Base-by-base conservation (phyloP, 768 basidiomycete genomes). In the Lactarius quietus region DNA sequence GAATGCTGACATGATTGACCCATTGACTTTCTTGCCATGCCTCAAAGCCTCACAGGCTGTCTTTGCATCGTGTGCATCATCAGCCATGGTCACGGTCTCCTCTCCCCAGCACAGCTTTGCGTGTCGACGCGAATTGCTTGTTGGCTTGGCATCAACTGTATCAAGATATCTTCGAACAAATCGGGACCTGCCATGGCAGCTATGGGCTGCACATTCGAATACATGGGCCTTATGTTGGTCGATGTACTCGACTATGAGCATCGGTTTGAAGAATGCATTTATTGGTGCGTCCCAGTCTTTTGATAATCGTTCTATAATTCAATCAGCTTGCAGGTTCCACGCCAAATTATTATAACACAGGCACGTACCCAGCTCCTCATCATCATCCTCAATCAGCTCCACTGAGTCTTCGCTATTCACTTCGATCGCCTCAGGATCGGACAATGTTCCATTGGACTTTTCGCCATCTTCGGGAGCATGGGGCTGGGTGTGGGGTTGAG, bases 91-190 rank as follows among this genome's bases (percentile, higher is more conserved):
- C 20, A 63, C 1, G 0, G 29, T 36, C 9, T 55, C 55, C 10
- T 33, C 41, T 2, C 62, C 62, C 62, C 62, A 63, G 38, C 62
- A 63, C 18, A 10, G 3, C 18, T 35, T 55, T 1, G 35, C 55
- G 41, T 63, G 62, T 31, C 35, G 38, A 6, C 33, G 9, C 62
- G 57, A 43, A 38, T 63, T 63, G 8, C 62, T 56, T 18, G 54
- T 63, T 7, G 70, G 74, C 12, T 10, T 57, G 14, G 54, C 10
- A 12, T 38, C 36, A 8, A 4, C 36, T 10, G 6, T 38, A 10
- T 38, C 36, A 38, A 38, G 36, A 10, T 6, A 38, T 14, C 10
- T 4, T 14, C 12, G 36, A 38, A 38, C 12, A 14, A 38, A 39
- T 39, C 12, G 1, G 15, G 38, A 38, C 33, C 33, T 33, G 33